Percentiles rank a stretch among this genome's conserved stretches.
These are phyloP conservation scores for Amylocystis lapponica DNA, from an alignment of 768 basidiomycete genomes.

Conservation along the genomic window DNA sequence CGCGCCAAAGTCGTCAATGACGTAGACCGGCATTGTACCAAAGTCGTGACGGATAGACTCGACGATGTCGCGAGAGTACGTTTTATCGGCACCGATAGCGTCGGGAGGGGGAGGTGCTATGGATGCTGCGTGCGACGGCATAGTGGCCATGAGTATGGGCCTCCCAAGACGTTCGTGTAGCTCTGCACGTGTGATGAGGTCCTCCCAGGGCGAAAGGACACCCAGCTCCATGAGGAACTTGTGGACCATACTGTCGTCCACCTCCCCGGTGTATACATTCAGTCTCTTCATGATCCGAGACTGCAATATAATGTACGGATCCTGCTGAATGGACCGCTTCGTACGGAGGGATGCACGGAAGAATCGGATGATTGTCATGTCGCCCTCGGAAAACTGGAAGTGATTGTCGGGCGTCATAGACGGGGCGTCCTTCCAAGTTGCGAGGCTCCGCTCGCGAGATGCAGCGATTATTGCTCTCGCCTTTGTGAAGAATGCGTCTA, in stretches of 20 bases:
- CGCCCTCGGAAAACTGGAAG: constrained; percentile 44
- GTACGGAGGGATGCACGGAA: constrained; percentile 49
- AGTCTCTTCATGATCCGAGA: constrained; percentile 56
- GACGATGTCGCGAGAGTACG: constrained; percentile 57
- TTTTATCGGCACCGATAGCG: constrained; percentile 63
- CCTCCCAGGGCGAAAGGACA: constrained; percentile 77
- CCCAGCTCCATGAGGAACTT: constrained; percentile 66
- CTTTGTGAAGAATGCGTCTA: constrained; percentile 47
- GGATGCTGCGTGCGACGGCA: constrained; percentile 1
- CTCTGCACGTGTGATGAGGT: constrained; percentile 24
- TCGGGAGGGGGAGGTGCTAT: constrained; percentile 17
- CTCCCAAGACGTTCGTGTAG: neutral
- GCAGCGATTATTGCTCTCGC: constrained; percentile 36
- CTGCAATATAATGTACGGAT: constrained; percentile 53
- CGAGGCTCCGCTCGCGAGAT: constrained; percentile 24
- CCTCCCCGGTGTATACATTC: constrained; percentile 26
- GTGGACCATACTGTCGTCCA: constrained; percentile 34
- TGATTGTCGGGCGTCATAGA: constrained; percentile 23
- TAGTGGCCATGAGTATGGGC: neutral
- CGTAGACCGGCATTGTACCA: constrained; percentile 72
- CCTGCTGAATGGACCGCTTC: constrained; percentile 44
- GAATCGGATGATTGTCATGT: constrained; percentile 54
- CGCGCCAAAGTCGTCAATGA: constrained; percentile 77
- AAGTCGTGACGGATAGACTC: constrained; percentile 82
- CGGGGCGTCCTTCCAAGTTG: constrained; percentile 27